Percentiles rank a stretch among this genome's conserved stretches.
phyloP scores from a whole-genome alignment of 257 asterid species.

The Ajuga chamaepitys region DNA sequence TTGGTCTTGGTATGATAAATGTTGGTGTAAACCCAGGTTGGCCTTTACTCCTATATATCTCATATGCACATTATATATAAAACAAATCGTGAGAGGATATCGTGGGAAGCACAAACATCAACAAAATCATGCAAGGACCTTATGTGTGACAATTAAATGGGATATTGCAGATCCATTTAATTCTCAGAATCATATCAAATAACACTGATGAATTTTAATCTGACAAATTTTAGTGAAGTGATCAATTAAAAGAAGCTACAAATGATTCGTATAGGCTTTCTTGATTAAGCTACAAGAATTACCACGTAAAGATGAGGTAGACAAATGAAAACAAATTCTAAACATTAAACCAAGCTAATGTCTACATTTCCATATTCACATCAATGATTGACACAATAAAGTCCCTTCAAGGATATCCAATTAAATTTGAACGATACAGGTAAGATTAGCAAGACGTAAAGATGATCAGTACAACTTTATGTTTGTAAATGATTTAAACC shows the following conservation, averaged over 20 bases:
- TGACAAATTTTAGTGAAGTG: background rate
- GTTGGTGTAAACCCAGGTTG: constrained; percentile 69
- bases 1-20: constrained; percentile 52
- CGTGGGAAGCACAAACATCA: too few relatives aligned
- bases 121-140: constrained; percentile 10
- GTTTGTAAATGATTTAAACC: too few relatives aligned
- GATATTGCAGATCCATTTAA: background rate
- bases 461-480: too few relatives aligned
- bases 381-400: background rate
- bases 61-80: too few relatives aligned
- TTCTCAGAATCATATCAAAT: background rate
- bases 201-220: background rate
- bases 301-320: background rate
- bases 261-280: background rate
- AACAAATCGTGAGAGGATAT: too few relatives aligned
- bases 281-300: background rate
- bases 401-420: too few relatives aligned
- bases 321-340: background rate
- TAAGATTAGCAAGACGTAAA: too few relatives aligned
- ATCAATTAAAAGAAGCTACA: background rate
- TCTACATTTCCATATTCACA: background rate
- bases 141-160: background rate
- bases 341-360: background rate
- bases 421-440: too few relatives aligned
- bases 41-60: too few relatives aligned